Evolutionary conservation across 345 rosid species (phyloP).

Genomic region (Gossypium raimondii): DNA sequence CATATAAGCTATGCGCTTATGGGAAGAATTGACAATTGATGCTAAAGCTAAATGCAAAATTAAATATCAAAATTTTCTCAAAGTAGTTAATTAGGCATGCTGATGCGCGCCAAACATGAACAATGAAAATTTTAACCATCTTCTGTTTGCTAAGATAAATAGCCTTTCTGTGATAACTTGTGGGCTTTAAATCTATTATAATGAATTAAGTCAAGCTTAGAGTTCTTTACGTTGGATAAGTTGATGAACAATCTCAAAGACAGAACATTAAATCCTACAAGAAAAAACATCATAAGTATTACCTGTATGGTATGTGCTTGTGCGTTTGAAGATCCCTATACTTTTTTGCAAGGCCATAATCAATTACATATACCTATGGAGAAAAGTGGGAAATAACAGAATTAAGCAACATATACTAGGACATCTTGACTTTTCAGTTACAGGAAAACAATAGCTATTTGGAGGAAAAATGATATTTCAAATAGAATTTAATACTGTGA

Average conservation of each 20-base stretch:
- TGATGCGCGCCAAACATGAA: not conserved
- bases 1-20: not conserved
- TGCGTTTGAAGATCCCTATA: conserved; percentile 85
- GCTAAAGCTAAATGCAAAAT: not conserved
- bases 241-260: not conserved
- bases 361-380: conserved; percentile 67
- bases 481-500: not conserved
- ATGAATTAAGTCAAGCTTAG: no score
- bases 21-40: not conserved
- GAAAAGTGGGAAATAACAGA: not conserved
- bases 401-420: not conserved
- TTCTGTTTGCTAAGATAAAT: not conserved
- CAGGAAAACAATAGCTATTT: not conserved
- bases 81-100: not conserved
- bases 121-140: not conserved
- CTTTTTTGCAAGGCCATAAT: conserved; percentile 87
- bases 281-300: conserved; percentile 5
- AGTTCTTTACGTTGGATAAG: not conserved
- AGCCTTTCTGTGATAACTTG: not conserved
- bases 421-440: not conserved
- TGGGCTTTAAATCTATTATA: no score
- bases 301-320: conserved; percentile 85
- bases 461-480: not conserved
- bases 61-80: not conserved
- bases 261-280: not conserved